Conservation (phyloP, 345 rosid species). For the Carallia pectinifolia region DNA sequence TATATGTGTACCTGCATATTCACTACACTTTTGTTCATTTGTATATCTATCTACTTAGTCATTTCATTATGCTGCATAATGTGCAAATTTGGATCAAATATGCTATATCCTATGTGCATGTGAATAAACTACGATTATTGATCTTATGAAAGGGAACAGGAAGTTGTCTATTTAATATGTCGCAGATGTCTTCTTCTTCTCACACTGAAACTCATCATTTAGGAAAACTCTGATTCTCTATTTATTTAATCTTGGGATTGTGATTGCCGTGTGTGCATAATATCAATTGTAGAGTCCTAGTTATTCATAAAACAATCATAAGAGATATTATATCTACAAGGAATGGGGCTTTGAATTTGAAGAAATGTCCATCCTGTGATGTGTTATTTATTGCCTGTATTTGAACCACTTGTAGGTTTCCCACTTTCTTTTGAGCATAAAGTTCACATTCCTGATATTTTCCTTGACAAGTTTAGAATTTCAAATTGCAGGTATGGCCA, state of each 20-base stretch:
- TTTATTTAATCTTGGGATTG: not conserved
- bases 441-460: slow-evolving; percentile 3
- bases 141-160: too few species aligned
- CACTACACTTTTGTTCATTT: too few species aligned
- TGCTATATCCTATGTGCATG: too few species aligned
- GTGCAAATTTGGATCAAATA: too few species aligned
- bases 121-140: too few species aligned
- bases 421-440: slow-evolving; percentile 1
- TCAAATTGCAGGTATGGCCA: slow-evolving; percentile 82
- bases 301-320: not conserved
- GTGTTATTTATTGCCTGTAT: not conserved
- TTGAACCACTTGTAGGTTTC: not conserved
- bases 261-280: not conserved
- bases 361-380: not conserved
- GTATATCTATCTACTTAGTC: too few species aligned
- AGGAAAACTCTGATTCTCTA: not conserved
- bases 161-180: not conserved
- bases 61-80: too few species aligned
- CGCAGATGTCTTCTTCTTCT: not conserved
- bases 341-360: too few species aligned
- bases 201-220: too few species aligned
- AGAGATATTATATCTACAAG: not conserved
- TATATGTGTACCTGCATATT: not conserved
- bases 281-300: not conserved
- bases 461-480: slow-evolving; percentile 3